Evolutionary conservation across 1,139 yeast genomes (phyloP).

Genomic region (Kluyveromyces marxianus): DNA sequence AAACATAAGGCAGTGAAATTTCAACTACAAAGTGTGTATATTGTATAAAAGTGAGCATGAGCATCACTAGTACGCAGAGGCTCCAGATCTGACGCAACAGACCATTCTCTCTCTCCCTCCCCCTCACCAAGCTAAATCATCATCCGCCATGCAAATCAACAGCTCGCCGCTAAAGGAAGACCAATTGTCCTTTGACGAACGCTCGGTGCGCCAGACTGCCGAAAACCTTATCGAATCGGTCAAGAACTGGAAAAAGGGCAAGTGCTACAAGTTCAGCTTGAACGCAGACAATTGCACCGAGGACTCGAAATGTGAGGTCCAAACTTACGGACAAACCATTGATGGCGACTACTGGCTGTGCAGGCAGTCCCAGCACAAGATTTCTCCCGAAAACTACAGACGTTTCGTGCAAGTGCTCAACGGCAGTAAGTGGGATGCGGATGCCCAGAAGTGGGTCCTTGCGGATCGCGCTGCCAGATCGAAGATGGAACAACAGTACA

Average conservation of each 20-base stretch:
- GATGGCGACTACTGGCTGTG: slow-evolving; percentile 42
- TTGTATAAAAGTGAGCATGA: no score
- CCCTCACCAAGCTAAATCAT: no score
- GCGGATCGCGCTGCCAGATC: slow-evolving; percentile 26
- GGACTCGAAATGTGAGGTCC: slow-evolving; percentile 28
- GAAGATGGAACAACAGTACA: slow-evolving; percentile 25
- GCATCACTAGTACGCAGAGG: no score
- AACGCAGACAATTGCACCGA: slow-evolving; percentile 9
- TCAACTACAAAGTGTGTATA: no score
- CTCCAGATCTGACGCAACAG: no score
- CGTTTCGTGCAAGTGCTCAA: slow-evolving; percentile 32
- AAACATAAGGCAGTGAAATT: no score
- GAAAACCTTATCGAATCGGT: slow-evolving; percentile 20
- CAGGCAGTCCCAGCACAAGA: slow-evolving; percentile 35
- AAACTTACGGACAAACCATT: slow-evolving; percentile 33
- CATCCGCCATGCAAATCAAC: slow-evolving; percentile 2
- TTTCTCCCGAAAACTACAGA: slow-evolving; percentile 34
- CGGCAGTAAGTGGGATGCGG: slow-evolving; percentile 16
- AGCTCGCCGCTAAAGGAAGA: slow-evolving; percentile 13
- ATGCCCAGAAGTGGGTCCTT: slow-evolving; percentile 16
- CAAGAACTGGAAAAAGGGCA: slow-evolving; percentile 28
- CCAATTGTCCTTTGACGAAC: slow-evolving; percentile 19
- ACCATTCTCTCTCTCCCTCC: no score
- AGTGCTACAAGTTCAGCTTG: slow-evolving; percentile 23
- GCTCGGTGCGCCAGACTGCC: slow-evolving; percentile 21